A percentile compares a stretch with the other conserved stretches of the same genome.
phyloP scores from a whole-genome alignment of 2,329 filamentous ascomycete species.

The Sporothrix luriei region DNA sequence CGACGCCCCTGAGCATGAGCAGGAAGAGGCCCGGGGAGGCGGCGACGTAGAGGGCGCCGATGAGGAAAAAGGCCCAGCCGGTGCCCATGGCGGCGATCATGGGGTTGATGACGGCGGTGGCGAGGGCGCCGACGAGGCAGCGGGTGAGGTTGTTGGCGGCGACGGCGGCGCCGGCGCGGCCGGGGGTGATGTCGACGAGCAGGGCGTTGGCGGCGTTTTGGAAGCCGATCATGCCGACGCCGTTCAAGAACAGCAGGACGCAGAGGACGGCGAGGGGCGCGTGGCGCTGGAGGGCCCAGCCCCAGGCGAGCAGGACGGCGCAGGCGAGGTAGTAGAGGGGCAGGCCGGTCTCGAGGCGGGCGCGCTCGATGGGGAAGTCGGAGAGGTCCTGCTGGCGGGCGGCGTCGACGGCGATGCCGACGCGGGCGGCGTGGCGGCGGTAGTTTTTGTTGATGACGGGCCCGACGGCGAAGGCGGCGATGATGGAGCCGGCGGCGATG shows the following conservation, averaged over 20 bases:
- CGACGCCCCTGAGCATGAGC: slow-evolving; percentile 49
- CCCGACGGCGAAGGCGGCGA: slow-evolving; percentile 53
- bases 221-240: slow-evolving; percentile 55
- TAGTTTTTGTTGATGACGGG: slow-evolving; percentile 69
- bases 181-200: slow-evolving; percentile 59
- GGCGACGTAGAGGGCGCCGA: slow-evolving; percentile 49
- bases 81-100: slow-evolving; percentile 55
- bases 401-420: slow-evolving; percentile 57
- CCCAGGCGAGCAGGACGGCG: slow-evolving; percentile 53
- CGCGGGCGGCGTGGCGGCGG: slow-evolving; percentile 57
- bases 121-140: slow-evolving; percentile 58
- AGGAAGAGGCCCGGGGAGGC: slow-evolving; percentile 47
- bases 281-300: slow-evolving; percentile 53
- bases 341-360: slow-evolving; percentile 53
- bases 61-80: slow-evolving; percentile 56
- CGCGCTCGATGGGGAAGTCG: slow-evolving; percentile 56
- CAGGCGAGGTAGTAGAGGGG: slow-evolving; percentile 56
- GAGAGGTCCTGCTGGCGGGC: slow-evolving; percentile 55
- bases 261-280: slow-evolving; percentile 52
- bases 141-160: slow-evolving; percentile 60
- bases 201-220: slow-evolving; percentile 58
- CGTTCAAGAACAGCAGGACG: slow-evolving; percentile 52
- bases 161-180: slow-evolving; percentile 55
- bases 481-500: slow-evolving; percentile 53
- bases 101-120: slow-evolving; percentile 55